A percentile compares a stretch with the other conserved stretches of the same genome.
These are phyloP conservation scores for Delonix regia DNA, from an alignment of 306 rosid genomes.

Conservation along the genomic window DNA sequence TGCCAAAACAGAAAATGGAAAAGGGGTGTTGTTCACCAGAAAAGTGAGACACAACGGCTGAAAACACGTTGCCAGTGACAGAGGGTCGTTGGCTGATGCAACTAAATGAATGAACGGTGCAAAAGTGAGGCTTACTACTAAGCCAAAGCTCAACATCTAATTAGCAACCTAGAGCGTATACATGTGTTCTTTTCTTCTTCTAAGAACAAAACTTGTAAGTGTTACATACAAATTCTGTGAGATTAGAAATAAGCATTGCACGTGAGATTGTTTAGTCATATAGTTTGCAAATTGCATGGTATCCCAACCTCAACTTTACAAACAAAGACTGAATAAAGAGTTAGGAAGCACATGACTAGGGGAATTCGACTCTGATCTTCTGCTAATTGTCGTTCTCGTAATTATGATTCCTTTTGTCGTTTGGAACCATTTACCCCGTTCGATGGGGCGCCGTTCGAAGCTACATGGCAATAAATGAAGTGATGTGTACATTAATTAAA, in stretches of 20 bases:
- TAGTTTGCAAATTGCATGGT: constrained; percentile 12
- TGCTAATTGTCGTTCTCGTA: neutral
- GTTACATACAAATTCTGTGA: neutral
- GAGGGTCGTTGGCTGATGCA: no score
- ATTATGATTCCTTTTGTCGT: constrained; percentile 34
- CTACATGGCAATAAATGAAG: neutral
- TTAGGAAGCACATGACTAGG: constrained; percentile 37
- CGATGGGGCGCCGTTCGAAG: neutral
- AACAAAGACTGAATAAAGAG: neutral
- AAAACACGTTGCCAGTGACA: no score
- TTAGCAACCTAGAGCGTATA: no score
- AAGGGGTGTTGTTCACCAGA: no score
- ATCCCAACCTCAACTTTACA: neutral
- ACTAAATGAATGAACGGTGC: no score
- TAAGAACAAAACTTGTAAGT: no score
- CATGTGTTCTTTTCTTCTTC: no score
- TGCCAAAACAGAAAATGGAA: no score
- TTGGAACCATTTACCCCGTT: neutral
- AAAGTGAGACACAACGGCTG: no score
- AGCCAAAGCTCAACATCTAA: no score
- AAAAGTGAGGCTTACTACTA: no score
- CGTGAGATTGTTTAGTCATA: neutral
- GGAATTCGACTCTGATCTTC: constrained; percentile 24
- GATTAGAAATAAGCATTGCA: neutral
- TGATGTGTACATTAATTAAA: neutral